Evolutionary conservation across 805 yeast species (phyloP), one percentile per base, ranked within the genome.

Genomic region (Cyberlindnera sargentensis): DNA sequence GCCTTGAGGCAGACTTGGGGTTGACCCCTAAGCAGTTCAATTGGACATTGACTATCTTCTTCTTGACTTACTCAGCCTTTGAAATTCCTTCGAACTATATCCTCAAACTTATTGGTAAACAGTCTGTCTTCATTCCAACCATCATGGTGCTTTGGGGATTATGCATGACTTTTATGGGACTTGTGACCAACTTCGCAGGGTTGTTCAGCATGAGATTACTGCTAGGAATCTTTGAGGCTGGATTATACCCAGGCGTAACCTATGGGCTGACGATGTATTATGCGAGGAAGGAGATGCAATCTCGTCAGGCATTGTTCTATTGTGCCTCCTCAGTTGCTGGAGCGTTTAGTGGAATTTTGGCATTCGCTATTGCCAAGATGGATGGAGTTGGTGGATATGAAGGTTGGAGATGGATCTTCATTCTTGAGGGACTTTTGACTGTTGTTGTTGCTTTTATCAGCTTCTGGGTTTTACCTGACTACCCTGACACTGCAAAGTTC

Each of bases 311-410:
- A 8, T 41, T 55, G 26, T 52, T 58, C 46, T 47, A 42, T 39
- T 47, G 44, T 36, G 47, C 46, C 11, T 34, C 46, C 5, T 15
- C 20, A 15, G 20, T 15, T 15, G 20, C 50, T 3, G 63, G 61
- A 15, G 50, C 54, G 32, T 45, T 58, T 27, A 44, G 58, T 36
- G 55, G 55, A 11, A 50, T 56, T 9, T 23, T 58, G 3, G 47
- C 57, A 8, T 61, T 54, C 7, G 46, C 55, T 7, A 43, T 58
- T 29, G 58, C 58, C 8, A 53, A 53, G 45, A 45, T 49, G 40
- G 34, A 35, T 32, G 54, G 53, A 29, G 20, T 15, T 15, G 20
- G 20, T 15, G 20, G 20, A 15, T 15, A 15, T 15, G 20, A 15
- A 15, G 50, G 49, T 2, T 54, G 56, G 56, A 41, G 46, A 43